Conservation (phyloP, 805 yeast species). For the Pichia phayaonensis region DNA sequence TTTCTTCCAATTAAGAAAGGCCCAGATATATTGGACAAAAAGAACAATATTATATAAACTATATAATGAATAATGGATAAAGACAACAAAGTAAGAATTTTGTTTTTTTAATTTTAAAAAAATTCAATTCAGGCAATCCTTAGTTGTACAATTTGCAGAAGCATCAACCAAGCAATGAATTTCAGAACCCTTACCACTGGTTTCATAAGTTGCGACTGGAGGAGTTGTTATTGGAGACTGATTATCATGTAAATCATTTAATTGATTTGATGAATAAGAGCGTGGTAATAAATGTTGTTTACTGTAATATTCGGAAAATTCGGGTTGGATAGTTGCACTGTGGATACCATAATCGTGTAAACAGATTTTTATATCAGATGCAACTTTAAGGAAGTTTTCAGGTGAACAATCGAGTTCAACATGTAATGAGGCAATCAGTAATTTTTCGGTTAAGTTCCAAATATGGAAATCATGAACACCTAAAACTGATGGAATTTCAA, state of each 20-base stretch:
- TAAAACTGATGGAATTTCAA: slow-evolving; percentile 60
- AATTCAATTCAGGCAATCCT: slow-evolving; percentile 26
- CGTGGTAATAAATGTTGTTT: slow-evolving; percentile 24
- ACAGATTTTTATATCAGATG: slow-evolving; percentile 66
- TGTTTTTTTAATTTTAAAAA: slow-evolving; percentile 15
- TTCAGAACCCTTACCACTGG: slow-evolving; percentile 20
- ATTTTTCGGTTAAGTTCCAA: slow-evolving; percentile 89
- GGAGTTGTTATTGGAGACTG: neutral
- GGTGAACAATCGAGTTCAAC: slow-evolving; percentile 63
- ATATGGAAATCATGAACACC: slow-evolving; percentile 94
- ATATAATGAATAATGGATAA: neutral
- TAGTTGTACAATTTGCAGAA: slow-evolving; percentile 43
- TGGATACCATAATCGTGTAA: slow-evolving; percentile 82
- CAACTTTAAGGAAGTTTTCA: slow-evolving; percentile 61
- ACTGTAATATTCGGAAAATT: slow-evolving; percentile 43
- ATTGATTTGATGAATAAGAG: slow-evolving; percentile 19
- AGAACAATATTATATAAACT: too few relatives aligned
- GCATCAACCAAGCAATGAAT: slow-evolving; percentile 42
- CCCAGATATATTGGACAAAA: neutral
- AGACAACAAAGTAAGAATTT: neutral
- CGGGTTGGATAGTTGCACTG: slow-evolving; percentile 95
- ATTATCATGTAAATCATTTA: neutral
- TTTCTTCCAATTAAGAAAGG: neutral
- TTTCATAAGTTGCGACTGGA: neutral
- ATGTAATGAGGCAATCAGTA: slow-evolving; percentile 83